Evolutionary conservation across 2,329 filamentous ascomycete genomes (phyloP).

Genomic region (Capronia coronata): DNA sequence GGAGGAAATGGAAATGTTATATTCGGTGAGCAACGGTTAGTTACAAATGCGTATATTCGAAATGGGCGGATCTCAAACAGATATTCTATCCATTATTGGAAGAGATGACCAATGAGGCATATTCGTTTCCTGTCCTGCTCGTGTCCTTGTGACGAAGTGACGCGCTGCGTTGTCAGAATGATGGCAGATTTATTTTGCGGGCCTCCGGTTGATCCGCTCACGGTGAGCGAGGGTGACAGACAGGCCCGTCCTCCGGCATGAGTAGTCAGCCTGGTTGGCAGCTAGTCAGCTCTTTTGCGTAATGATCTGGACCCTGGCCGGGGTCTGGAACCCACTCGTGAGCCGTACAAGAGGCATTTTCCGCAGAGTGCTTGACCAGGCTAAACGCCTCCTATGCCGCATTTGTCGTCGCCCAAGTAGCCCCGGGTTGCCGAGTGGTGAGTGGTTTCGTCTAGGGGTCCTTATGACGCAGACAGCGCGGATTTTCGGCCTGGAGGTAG

Average conservation of each 20-base stretch:
- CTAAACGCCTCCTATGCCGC: neutral
- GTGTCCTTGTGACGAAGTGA: neutral
- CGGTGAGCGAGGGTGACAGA: neutral
- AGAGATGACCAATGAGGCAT: conserved; percentile 4
- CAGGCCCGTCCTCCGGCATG: neutral
- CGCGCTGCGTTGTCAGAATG: neutral
- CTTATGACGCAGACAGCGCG: neutral
- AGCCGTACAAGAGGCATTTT: too few relatives aligned
- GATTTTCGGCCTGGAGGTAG: neutral
- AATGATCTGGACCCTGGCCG: too few relatives aligned
- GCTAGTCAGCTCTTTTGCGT: too few relatives aligned
- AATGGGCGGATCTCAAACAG: too few relatives aligned
- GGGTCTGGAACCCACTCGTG: too few relatives aligned
- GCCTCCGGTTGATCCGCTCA: neutral
- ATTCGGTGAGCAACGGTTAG: too few relatives aligned
- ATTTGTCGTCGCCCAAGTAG: neutral
- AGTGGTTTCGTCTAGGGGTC: neutral
- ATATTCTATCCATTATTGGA: neutral
- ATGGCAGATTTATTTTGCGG: too few relatives aligned
- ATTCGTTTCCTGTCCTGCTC: neutral
- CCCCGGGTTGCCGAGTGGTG: neutral
- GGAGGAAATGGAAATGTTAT: too few relatives aligned
- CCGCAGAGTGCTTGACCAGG: too few relatives aligned
- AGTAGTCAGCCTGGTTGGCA: neutral
- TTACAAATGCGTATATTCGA: too few relatives aligned